Percentiles rank a stretch among this genome's conserved stretches.
Evolutionary conservation across 2,329 filamentous ascomycete species (phyloP).

Genomic region (Neophaeococcomyces aloes): DNA sequence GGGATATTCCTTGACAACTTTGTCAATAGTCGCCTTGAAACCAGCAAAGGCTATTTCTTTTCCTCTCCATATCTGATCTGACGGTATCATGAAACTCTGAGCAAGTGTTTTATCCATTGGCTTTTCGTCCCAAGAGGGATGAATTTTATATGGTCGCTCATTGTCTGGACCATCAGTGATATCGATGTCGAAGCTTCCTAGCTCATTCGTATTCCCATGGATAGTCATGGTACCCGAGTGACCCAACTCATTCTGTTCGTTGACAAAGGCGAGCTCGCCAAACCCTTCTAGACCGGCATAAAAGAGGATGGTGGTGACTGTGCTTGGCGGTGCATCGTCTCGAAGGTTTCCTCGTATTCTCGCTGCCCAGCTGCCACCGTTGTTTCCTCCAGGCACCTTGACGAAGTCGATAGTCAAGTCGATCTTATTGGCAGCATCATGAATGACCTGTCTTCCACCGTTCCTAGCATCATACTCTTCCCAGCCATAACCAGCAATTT

Average conservation of each 20-base stretch:
- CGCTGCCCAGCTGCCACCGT: slow-evolving; percentile 87
- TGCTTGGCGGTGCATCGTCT: slow-evolving; percentile 53
- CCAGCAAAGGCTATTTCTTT: slow-evolving; percentile 58
- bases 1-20: slow-evolving; percentile 48
- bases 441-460: slow-evolving; percentile 80
- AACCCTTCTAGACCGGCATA: slow-evolving; percentile 72
- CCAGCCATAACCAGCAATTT: slow-evolving; percentile 94
- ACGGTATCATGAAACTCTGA: slow-evolving; percentile 55
- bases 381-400: slow-evolving; percentile 73
- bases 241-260: slow-evolving; percentile 43
- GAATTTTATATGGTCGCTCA: slow-evolving; percentile 49
- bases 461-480: slow-evolving; percentile 86
- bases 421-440: slow-evolving; percentile 76
- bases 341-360: slow-evolving; percentile 73
- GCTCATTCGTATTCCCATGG: slow-evolving; percentile 55
- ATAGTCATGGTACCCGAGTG: slow-evolving; percentile 55
- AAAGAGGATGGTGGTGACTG: slow-evolving; percentile 71
- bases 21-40: slow-evolving; percentile 54
- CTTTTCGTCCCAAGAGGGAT: slow-evolving; percentile 57
- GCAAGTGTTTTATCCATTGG: slow-evolving; percentile 68
- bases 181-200: slow-evolving; percentile 71
- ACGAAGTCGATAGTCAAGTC: slow-evolving; percentile 90
- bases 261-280: slow-evolving; percentile 53
- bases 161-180: slow-evolving; percentile 60
- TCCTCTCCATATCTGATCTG: slow-evolving; percentile 69